Evolutionary conservation across 1,139 yeast genomes (phyloP), one percentile per base, ranked within the genome.

Genomic region (Saccharomyces hybrid): DNA sequence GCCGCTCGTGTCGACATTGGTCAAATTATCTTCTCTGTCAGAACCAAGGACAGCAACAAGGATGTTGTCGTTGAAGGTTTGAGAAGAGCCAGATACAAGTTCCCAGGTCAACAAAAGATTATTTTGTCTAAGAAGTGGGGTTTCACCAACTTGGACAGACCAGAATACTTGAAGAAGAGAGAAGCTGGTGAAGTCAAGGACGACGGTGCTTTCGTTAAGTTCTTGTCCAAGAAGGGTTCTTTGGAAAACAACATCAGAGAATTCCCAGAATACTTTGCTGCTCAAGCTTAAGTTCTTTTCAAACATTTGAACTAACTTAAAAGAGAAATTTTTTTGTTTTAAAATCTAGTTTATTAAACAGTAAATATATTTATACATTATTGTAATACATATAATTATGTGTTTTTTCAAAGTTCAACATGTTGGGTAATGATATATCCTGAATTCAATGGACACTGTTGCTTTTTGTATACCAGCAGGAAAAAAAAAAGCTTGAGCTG

Each of bases 61-160:
- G 97, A 82, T 60, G 95, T 88, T 76, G 97, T 90, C 69, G 82
- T 93, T 73, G 99, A 93, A 84, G 99, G 95, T 83, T 88, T 93
- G 79, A 91, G 99, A 85, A 91, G 99, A 86, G 95, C 98, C 68
- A 91, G 98, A 84, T 93, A 93, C 88, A 93, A 93, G 91, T 93
- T 93, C 98, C 99, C 99, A 78, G 99, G 99, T 83, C 99, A 93
- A 84, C 99, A 93, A 82, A 93, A 87, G 85, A 93, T 93, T 76
- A 93, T 93, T 73, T 81, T 93, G 79, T 93, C 99, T 69, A 93
- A 93, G 95, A 95, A 95, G 83, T 93, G 99, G 99, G 99, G 99
- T 81, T 93, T 93, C 97, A 93, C 99, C 79, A 88, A 88, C 78
- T 86, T 93, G 75, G 83, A 91, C 95, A 88, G 99, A 82, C 96